phyloP scores from a whole-genome alignment of 2,329 filamentous ascomycete genomes.

The Ascochyta fabae region DNA sequence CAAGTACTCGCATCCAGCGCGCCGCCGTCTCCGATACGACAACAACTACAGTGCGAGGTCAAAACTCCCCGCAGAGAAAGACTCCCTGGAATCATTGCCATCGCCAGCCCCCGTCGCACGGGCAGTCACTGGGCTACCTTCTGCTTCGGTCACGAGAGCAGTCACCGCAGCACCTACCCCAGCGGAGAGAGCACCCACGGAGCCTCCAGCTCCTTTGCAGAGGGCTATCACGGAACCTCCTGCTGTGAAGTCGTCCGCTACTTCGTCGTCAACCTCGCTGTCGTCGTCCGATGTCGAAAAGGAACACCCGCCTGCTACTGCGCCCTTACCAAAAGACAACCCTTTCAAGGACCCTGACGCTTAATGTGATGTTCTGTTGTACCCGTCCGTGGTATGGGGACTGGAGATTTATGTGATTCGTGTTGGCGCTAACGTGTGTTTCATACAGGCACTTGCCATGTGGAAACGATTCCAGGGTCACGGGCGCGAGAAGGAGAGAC shows the following conservation, averaged over 20 bases:
- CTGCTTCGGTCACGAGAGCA: conserved; percentile 5
- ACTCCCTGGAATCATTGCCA: neutral
- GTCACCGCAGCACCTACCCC: neutral
- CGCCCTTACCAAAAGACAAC: conserved; percentile 1
- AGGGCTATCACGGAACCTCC: neutral
- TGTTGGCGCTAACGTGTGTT: conserved; percentile 34
- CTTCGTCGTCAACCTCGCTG: conserved; percentile 7
- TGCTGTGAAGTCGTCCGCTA: neutral
- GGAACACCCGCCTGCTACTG: neutral
- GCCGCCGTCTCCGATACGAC: conserved; percentile 10
- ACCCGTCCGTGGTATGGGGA: conserved; percentile 11
- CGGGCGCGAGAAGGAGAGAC: conserved; percentile 51
- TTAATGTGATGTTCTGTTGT: conserved; percentile 3
- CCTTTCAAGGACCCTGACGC: conserved; percentile 7
- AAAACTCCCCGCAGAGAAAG: neutral
- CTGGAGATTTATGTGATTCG: conserved; percentile 11
- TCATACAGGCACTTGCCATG: conserved; percentile 48
- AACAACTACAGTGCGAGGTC: conserved; percentile 2
- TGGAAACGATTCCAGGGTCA: conserved; percentile 61
- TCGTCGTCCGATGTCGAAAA: conserved; percentile 12
- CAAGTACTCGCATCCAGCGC: conserved; percentile 10
- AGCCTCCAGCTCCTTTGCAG: neutral
- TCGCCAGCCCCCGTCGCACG: neutral
- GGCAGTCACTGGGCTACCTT: neutral
- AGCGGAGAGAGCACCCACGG: conserved; percentile 1